These are phyloP conservation scores for Pythium dissimile DNA, from an alignment of 352 stramenopile species.

Conservation along the genomic window DNA sequence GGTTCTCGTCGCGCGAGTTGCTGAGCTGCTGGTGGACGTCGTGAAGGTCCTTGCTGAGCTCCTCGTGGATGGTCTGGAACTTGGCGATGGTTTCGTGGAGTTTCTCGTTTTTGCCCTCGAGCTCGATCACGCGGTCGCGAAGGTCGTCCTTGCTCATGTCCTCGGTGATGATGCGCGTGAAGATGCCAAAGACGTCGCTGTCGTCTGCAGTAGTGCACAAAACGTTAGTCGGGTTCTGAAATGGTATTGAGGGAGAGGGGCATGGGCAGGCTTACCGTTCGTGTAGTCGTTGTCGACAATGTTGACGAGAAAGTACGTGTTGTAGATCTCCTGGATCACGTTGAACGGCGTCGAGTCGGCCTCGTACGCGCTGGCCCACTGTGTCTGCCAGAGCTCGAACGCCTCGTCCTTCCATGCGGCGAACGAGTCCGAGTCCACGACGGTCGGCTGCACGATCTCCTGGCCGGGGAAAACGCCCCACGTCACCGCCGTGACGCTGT, in stretches of 20 bases:
- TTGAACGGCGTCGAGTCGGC: slow-evolving; percentile 56
- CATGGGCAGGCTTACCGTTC: slow-evolving; percentile 29
- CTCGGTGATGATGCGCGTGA: slow-evolving; percentile 79
- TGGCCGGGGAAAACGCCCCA: slow-evolving; percentile 96
- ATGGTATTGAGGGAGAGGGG: background rate
- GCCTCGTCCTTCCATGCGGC: slow-evolving; percentile 94
- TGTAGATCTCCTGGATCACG: slow-evolving; percentile 86
- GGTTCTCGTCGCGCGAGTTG: slow-evolving; percentile 47
- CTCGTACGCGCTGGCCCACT: slow-evolving; percentile 96
- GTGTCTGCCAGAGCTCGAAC: slow-evolving; percentile 96
- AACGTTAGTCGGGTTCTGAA: background rate
- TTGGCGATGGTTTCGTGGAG: slow-evolving; percentile 72
- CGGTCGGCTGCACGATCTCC: slow-evolving; percentile 94
- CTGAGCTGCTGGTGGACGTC: slow-evolving; percentile 46
- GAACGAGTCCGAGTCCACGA: slow-evolving; percentile 97
- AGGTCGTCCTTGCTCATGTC: slow-evolving; percentile 78
- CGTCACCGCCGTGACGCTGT: slow-evolving; percentile 94
- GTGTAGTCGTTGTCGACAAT: slow-evolving; percentile 98
- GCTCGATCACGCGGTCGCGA: slow-evolving; percentile 57
- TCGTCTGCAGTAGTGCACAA: slow-evolving; percentile 35
- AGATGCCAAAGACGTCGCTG: slow-evolving; percentile 81
- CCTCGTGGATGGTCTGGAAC: slow-evolving; percentile 61
- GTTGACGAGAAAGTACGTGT: slow-evolving; percentile 97
- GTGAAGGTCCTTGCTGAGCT: slow-evolving; percentile 49
- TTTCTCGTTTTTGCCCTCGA: slow-evolving; percentile 70